phyloP scores from a whole-genome alignment of 106 monocot genomes.

The Platanthera guangdongensis region DNA sequence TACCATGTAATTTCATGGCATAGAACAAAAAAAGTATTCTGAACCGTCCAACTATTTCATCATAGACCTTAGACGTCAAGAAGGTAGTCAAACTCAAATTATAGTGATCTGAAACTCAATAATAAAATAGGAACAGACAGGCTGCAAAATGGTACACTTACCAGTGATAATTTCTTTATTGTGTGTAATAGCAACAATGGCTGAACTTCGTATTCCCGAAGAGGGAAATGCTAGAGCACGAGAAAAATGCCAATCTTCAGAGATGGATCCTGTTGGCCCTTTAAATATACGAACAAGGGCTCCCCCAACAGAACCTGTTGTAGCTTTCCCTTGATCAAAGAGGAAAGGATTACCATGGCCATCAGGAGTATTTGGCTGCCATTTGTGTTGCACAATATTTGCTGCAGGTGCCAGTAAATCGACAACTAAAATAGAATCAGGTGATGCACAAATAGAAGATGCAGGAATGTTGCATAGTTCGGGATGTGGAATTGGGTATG shows the following conservation, averaged over 20 bases:
- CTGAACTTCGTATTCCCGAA: constrained; percentile 52
- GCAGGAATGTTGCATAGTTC: constrained; percentile 90
- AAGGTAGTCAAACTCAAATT: background rate
- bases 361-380: constrained; percentile 93
- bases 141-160: constrained; percentile 11
- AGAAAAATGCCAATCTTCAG: constrained; percentile 76
- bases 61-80: background rate
- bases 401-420: constrained; percentile 74
- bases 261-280: constrained; percentile 35
- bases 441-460: constrained; percentile 59
- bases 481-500: constrained; percentile 66
- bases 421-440: constrained; percentile 78
- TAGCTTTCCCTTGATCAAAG: constrained; percentile 76
- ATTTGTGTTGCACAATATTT: constrained; percentile 71
- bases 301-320: constrained; percentile 47
- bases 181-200: constrained; percentile 73
- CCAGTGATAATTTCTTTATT: constrained; percentile 78
- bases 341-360: constrained; percentile 80
- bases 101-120: background rate
- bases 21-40: background rate
- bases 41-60: background rate
- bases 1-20: background rate
- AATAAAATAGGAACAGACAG: background rate
- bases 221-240: constrained; percentile 73
- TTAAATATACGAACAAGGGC: constrained; percentile 88